These are phyloP conservation scores for Fusarium nisikadoi DNA, from an alignment of 2,329 filamentous ascomycete genomes.

Conservation along the genomic window DNA sequence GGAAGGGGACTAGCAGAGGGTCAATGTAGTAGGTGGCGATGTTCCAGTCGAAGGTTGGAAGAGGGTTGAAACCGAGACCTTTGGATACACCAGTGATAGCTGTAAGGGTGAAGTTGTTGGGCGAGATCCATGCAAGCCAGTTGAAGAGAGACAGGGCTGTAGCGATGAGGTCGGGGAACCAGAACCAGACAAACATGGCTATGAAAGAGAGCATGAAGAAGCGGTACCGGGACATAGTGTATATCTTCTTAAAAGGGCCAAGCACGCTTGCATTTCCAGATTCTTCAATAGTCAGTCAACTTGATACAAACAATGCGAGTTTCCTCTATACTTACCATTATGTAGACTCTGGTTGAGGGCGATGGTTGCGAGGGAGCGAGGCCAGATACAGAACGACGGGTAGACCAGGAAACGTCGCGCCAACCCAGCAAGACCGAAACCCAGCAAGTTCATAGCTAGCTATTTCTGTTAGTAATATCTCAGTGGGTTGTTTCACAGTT, in stretches of 20 bases:
- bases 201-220: slow-evolving; percentile 35
- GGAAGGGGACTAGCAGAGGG: slow-evolving; percentile 51
- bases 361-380: slow-evolving; percentile 48
- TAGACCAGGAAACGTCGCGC: slow-evolving; percentile 63
- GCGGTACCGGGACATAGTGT: slow-evolving; percentile 35
- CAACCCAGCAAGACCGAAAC: slow-evolving; percentile 65
- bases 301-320: fast-evolving
- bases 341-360: slow-evolving; percentile 39
- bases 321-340: slow-evolving; percentile 2
- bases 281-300: neutral
- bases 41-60: slow-evolving; percentile 64
- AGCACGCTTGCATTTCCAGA: slow-evolving; percentile 15
- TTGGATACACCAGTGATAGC: slow-evolving; percentile 55
- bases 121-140: slow-evolving; percentile 67
- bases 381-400: slow-evolving; percentile 49
- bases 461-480: neutral
- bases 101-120: slow-evolving; percentile 54
- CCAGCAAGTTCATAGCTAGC: slow-evolving; percentile 54
- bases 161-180: slow-evolving; percentile 38
- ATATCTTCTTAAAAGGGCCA: slow-evolving; percentile 32
- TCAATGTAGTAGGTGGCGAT: slow-evolving; percentile 35
- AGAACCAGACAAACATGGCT: slow-evolving; percentile 41
- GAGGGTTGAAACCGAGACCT: slow-evolving; percentile 59
- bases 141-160: slow-evolving; percentile 53
- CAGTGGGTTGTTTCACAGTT: fast-evolving